Percentiles rank a stretch among this genome's conserved stretches.
Evolutionary conservation across 1,284 basidiomycete genomes (phyloP).

Genomic region (Ceratobasidium sp.): DNA sequence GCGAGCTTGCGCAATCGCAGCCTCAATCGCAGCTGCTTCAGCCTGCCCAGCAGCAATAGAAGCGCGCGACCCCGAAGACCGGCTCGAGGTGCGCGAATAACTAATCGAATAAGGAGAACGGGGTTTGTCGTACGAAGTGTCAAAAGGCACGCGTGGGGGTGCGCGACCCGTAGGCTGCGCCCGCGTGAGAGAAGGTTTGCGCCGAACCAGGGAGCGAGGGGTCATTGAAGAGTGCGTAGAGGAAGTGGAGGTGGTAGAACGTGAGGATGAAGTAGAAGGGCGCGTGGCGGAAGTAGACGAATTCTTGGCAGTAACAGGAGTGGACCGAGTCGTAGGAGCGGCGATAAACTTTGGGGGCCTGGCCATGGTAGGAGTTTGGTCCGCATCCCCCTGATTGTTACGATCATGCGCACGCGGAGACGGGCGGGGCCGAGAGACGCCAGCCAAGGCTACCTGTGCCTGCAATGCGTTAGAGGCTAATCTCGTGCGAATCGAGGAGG

Average conservation of each 20-base stretch:
- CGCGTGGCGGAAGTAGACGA: background rate
- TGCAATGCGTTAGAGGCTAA: conserved; percentile 17
- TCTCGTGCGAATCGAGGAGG: background rate
- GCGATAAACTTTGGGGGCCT: conserved; percentile 27
- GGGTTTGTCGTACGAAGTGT: conserved; percentile 30
- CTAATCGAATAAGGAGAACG: conserved; percentile 31
- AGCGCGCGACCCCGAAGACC: conserved; percentile 29
- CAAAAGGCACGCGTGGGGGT: conserved; percentile 29
- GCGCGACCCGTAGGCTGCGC: conserved; percentile 30
- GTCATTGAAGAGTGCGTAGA: background rate
- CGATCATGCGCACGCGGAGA: background rate
- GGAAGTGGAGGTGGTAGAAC: background rate
- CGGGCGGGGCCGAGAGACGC: background rate
- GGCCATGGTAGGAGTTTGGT: conserved; percentile 12
- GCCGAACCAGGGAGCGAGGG: conserved; percentile 1
- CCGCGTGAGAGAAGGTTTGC: conserved; percentile 39
- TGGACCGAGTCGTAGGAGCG: conserved; percentile 20
- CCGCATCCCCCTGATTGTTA: background rate
- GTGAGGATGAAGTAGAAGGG: background rate
- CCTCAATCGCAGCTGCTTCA: conserved; percentile 26
- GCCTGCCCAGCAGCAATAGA: conserved; percentile 13
- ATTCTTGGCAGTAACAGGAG: too few relatives aligned
- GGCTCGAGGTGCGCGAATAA: conserved; percentile 39
- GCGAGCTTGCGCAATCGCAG: conserved; percentile 12
- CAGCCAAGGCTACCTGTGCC: background rate